Conservation (phyloP, 345 rosid genomes). For the Brassica rapa region DNA sequence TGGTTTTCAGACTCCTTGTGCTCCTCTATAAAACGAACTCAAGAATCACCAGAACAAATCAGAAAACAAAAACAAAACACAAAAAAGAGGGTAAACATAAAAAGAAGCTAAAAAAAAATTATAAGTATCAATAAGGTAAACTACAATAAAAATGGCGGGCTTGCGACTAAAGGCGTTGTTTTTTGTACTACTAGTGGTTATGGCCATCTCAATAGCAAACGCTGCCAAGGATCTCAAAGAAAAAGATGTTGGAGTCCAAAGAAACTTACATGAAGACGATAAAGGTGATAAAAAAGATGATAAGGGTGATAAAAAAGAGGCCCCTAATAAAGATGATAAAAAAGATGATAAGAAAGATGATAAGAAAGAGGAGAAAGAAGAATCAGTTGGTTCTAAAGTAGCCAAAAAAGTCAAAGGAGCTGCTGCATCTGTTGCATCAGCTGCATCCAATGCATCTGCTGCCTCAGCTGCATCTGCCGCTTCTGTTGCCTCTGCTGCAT, state of each 20-base stretch:
- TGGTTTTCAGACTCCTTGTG: background rate
- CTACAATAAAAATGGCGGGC: conserved; percentile 20
- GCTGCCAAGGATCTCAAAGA: background rate
- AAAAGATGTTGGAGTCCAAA: background rate
- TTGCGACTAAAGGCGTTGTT: background rate
- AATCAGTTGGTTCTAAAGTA: background rate
- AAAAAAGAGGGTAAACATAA: background rate
- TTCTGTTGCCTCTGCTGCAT: background rate
- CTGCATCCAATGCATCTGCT: background rate
- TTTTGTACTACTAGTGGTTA: conserved; percentile 12
- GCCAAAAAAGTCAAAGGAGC: background rate
- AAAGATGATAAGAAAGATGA: background rate
- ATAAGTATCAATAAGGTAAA: background rate
- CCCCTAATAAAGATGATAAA: background rate
- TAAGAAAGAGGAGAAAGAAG: background rate
- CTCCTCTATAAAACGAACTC: conserved; percentile 13
- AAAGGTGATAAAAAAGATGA: background rate
- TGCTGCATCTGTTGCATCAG: background rate
- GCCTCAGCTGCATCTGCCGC: background rate
- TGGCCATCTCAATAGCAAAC: conserved; percentile 11
- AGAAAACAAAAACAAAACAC: background rate
- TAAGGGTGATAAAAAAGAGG: background rate
- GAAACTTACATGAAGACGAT: background rate
- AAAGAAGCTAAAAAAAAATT: background rate
- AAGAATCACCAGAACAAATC: background rate